Conservation (phyloP, 352 stramenopile species). For the Phytophthora ohioensis region DNA sequence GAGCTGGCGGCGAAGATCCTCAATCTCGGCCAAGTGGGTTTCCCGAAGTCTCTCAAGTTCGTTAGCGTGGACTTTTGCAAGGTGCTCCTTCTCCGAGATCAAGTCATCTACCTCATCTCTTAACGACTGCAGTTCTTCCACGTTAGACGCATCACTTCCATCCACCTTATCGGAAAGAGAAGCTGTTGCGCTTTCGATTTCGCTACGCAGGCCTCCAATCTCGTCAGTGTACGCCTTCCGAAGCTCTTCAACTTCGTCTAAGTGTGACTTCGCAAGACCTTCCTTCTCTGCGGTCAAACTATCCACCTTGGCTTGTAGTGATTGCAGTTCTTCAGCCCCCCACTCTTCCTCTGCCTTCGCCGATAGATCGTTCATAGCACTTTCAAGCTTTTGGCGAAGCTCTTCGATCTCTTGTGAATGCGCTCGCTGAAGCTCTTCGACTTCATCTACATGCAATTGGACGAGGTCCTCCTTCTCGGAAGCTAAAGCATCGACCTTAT, state of each 20-base stretch:
- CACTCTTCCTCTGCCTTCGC: conserved; percentile 6
- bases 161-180: conserved; percentile 7
- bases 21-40: conserved; percentile 15
- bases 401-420: conserved; percentile 16
- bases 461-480: conserved; percentile 3
- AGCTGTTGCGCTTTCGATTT: conserved; percentile 26
- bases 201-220: conserved; percentile 22
- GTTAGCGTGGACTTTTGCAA: conserved; percentile 5
- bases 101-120: conserved; percentile 11
- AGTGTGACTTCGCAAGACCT: conserved; percentile 5
- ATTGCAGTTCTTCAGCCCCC: conserved; percentile 38
- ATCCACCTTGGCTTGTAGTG: conserved; percentile 29
- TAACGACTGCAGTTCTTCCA: conserved; percentile 29
- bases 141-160: background rate
- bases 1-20: conserved; percentile 19
- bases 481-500: conserved; percentile 2
- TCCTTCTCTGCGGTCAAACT: conserved; percentile 26
- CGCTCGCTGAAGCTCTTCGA: conserved; percentile 3
- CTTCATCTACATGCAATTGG: conserved; percentile 6
- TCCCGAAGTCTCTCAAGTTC: conserved; percentile 18
- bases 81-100: conserved; percentile 5
- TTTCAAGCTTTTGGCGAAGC: conserved; percentile 7
- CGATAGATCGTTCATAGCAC: background rate
- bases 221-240: conserved; percentile 17
- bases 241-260: conserved; percentile 30